A percentile compares a stretch with the other conserved stretches of the same genome.
Conservation (phyloP, 805 yeast genomes). For the Ogataea dorogensis region DNA sequence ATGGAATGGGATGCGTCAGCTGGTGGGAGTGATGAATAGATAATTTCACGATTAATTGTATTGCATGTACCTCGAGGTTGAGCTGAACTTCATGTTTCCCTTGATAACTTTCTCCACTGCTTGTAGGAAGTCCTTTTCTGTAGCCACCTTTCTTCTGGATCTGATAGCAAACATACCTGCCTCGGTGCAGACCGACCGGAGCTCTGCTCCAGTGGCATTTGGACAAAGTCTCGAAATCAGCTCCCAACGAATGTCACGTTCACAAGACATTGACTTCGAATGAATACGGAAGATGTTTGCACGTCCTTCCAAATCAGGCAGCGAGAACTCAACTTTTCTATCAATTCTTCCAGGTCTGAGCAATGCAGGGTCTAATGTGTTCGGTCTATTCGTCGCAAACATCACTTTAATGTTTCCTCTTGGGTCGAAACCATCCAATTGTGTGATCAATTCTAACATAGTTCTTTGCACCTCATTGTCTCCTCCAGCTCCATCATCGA, state of each 20-base stretch:
- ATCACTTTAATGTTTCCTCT: slow-evolving; percentile 98
- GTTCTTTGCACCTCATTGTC: slow-evolving; percentile 99
- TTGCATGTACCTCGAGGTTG: slow-evolving; percentile 98
- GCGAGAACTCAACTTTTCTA: slow-evolving; percentile 94
- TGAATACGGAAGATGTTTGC: slow-evolving; percentile 97
- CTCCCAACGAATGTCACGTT: slow-evolving; percentile 98
- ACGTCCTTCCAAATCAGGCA: slow-evolving; percentile 96
- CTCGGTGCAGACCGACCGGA: slow-evolving; percentile 97
- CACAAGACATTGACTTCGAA: slow-evolving; percentile 96
- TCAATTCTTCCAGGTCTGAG: slow-evolving; percentile 98
- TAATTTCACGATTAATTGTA: slow-evolving; percentile 55
- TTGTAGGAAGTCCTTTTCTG: slow-evolving; percentile 95
- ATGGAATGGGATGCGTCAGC: slow-evolving; percentile 93
- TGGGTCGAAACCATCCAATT: slow-evolving; percentile 97
- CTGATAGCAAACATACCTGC: slow-evolving; percentile 99
- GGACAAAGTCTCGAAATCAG: slow-evolving; percentile 96
- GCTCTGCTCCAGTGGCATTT: slow-evolving; percentile 97
- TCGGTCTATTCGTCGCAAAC: slow-evolving; percentile 99
- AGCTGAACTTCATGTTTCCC: slow-evolving; percentile 96
- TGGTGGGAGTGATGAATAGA: slow-evolving; percentile 75
- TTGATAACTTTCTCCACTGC: slow-evolving; percentile 98
- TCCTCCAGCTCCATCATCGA: slow-evolving; percentile 99
- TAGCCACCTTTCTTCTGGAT: slow-evolving; percentile 96
- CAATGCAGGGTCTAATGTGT: slow-evolving; percentile 95
- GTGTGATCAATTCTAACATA: slow-evolving; percentile 97